These are phyloP conservation scores for Taxillus chinensis DNA, from an alignment of 164 flowering plant genomes.

Conservation along the genomic window DNA sequence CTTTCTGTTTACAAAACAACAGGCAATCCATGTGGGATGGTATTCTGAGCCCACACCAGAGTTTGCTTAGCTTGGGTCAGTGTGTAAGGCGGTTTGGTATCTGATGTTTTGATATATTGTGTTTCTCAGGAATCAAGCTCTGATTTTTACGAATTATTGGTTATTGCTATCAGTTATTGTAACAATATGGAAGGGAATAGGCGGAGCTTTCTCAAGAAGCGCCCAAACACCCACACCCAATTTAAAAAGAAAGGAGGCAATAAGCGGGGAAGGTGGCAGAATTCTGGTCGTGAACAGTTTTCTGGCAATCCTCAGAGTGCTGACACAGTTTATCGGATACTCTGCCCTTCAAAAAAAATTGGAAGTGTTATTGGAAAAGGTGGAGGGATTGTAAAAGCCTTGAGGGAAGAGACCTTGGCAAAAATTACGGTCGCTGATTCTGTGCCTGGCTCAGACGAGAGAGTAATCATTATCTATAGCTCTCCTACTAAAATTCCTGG, in stretches of 20 bases:
- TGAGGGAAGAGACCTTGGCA: slow-evolving; percentile 60
- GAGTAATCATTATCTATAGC: slow-evolving; percentile 53
- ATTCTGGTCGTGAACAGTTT: slow-evolving; percentile 21
- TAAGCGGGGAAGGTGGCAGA: slow-evolving; percentile 26
- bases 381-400: slow-evolving; percentile 48
- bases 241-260: slow-evolving; percentile 31
- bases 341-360: slow-evolving; percentile 52
- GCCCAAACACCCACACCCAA: slow-evolving; percentile 22
- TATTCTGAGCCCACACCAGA: not conserved
- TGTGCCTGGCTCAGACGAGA: slow-evolving; percentile 62
- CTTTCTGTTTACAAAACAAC: no score
- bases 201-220: slow-evolving; percentile 24
- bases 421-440: slow-evolving; percentile 65
- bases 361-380: slow-evolving; percentile 76
- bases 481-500: slow-evolving; percentile 24
- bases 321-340: slow-evolving; percentile 58
- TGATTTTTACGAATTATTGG: slow-evolving; percentile 1
- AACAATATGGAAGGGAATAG: slow-evolving; percentile 41
- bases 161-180: not conserved
- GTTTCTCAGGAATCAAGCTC: slow-evolving; percentile 2
- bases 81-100: not conserved
- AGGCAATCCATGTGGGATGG: not conserved
- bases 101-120: not conserved
- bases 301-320: slow-evolving; percentile 17
- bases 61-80: not conserved